These are phyloP conservation scores for Scopulariopsis brevicaulis DNA, from an alignment of 2,329 filamentous ascomycete genomes.

Conservation along the genomic window DNA sequence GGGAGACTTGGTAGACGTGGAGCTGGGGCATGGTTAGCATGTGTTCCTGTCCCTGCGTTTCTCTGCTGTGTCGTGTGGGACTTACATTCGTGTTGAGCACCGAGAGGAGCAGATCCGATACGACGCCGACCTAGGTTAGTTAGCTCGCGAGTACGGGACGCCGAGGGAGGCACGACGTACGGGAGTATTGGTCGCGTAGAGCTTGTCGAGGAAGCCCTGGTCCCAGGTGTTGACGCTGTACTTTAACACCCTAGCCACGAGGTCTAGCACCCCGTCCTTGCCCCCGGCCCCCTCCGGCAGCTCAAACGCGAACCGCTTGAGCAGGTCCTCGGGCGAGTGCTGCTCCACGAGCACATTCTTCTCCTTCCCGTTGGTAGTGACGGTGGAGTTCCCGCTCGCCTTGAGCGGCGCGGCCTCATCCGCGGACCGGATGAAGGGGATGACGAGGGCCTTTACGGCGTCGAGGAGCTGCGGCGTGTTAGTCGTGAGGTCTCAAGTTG, in stretches of 20 bases:
- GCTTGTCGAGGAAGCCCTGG: constrained; percentile 90
- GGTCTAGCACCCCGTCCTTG: constrained; percentile 62
- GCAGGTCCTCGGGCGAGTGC: constrained; percentile 44
- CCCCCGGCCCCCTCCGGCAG: constrained; percentile 45
- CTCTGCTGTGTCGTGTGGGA: constrained; percentile 1
- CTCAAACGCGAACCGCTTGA: constrained; percentile 42
- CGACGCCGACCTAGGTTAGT: constrained; percentile 58
- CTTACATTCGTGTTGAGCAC: constrained; percentile 80
- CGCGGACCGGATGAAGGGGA: constrained; percentile 60
- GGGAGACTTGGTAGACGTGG: constrained; percentile 90
- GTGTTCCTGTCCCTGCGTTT: neutral
- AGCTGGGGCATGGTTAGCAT: constrained; percentile 30
- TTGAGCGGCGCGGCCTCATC: constrained; percentile 48
- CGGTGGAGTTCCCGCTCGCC: constrained; percentile 35
- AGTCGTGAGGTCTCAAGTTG: neutral
- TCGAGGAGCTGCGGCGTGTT: constrained; percentile 45
- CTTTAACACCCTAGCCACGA: constrained; percentile 58
- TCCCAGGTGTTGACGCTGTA: constrained; percentile 99
- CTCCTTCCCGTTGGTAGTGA: constrained; percentile 21
- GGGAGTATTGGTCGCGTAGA: constrained; percentile 84
- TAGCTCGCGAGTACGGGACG: neutral
- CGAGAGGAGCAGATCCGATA: constrained; percentile 73
- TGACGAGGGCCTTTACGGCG: constrained; percentile 54
- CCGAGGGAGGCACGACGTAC: constrained; percentile 25
- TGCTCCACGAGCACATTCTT: constrained; percentile 53